Evolutionary conservation across 257 asterid genomes (phyloP), one percentile per base, ranked within the genome.

Genomic region (Nicotiana noctiflora): DNA sequence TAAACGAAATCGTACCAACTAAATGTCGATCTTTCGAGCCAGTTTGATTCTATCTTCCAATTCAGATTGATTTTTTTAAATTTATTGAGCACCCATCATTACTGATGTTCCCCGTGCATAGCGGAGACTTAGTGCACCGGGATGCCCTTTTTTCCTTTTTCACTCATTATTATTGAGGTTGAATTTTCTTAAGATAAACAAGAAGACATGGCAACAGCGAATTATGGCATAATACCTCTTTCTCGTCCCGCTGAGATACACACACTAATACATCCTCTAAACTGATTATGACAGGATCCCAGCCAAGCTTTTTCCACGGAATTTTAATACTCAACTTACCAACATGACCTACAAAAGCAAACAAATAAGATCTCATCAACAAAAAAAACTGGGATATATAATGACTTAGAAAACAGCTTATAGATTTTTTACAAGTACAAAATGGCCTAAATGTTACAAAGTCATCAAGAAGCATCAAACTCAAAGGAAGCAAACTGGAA

Each of bases 251-350:
- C 64, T 88, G 95, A 82, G 92, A 86, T 75, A 93, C 93, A 82
- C 94, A 91, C 60, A 93, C 84, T 81, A 88, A 89, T 61, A 93
- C 90, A 77, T 93, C 97, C 89, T 95, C 99, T 86, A 95, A 88
- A 77, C 88, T 88, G 86, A 95, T 91, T 67, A 92, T 91, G 40
- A 95, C 86, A 9, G 99, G 99, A 63, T 93, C 99, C 99, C 99
- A 93, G 34, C 99, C 99, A 61, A 95, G 97, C 88, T 95, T 95
- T 90, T 95, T 95, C 99, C 99, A 95, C 57, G 99, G 99, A 78
- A 95, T 95, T 84, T 86, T 92, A 86, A 95, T 93, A 87, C 99
- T 95, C 62, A 95, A 85, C 88, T 92, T 95, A 63, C 99, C 99
- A 84, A 95, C 93, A 53, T 82, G 91, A 59, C 99, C 99, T 95